Evolutionary conservation across 768 basidiomycete genomes (phyloP).

Genomic region (Exidia glandulosa): DNA sequence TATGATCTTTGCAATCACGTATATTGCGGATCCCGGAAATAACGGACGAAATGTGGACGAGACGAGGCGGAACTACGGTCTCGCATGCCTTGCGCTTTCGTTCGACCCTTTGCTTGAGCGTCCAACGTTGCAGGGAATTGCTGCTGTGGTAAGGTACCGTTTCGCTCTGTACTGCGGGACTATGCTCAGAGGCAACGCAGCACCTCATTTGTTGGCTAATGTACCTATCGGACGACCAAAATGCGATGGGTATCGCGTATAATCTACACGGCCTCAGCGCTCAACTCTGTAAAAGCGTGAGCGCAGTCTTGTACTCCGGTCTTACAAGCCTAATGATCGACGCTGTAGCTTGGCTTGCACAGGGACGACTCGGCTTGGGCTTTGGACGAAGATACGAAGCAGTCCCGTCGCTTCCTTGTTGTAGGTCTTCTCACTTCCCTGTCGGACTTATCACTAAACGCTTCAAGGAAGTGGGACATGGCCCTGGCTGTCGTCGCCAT

Average conservation of each 20-base stretch:
- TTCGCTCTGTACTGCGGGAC: neutral
- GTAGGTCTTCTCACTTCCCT: neutral
- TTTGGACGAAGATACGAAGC: neutral
- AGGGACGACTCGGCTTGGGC: neutral
- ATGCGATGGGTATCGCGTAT: neutral
- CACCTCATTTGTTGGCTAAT: neutral
- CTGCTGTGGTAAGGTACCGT: neutral
- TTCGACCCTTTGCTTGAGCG: neutral
- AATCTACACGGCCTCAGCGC: neutral
- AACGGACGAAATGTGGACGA: neutral
- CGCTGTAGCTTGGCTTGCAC: neutral
- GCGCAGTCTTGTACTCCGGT: neutral
- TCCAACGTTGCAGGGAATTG: neutral
- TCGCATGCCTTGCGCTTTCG: neutral
- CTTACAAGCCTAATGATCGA: neutral
- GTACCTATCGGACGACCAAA: neutral
- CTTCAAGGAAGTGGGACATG: neutral
- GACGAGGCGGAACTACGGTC: neutral
- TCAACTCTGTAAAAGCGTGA: neutral
- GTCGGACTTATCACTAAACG: neutral
- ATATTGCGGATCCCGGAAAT: neutral
- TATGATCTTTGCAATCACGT: neutral
- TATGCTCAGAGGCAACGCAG: neutral
- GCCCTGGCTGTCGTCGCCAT: neutral
- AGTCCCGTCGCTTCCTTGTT: neutral